Percentiles rank a stretch among this genome's conserved stretches.
phyloP scores from a whole-genome alignment of 2,329 filamentous ascomycete species.

The Monosporascus sp. region DNA sequence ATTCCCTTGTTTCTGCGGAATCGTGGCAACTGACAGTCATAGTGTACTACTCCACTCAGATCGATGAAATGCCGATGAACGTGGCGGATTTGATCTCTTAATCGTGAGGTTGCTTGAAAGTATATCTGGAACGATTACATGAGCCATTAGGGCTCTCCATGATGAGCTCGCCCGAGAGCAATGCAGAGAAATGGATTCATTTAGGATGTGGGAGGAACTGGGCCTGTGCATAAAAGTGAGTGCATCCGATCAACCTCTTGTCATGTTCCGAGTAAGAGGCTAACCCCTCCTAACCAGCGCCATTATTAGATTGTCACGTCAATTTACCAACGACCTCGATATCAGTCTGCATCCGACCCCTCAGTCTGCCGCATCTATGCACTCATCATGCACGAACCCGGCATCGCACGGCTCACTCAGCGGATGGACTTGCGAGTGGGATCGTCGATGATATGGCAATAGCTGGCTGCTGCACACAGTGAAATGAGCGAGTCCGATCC shows the following conservation, averaged over 20 bases:
- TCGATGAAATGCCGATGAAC: constrained; percentile 99
- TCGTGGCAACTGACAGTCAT: constrained; percentile 2
- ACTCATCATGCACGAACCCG: no score
- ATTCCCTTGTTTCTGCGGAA: neutral
- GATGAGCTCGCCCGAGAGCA: neutral
- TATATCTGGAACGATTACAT: constrained; percentile 2
- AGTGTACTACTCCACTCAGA: constrained; percentile 95
- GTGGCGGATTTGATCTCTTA: constrained; percentile 58
- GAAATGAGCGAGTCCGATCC: no score
- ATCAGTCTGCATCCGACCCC: no score
- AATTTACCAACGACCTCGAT: no score
- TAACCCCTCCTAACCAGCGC: neutral
- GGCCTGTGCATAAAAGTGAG: constrained; percentile 25
- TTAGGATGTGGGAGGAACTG: constrained; percentile 24
- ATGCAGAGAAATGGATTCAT: neutral
- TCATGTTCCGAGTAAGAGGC: neutral
- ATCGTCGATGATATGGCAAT: no score
- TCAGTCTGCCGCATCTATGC: no score
- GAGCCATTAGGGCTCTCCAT: neutral
- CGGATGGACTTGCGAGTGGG: no score
- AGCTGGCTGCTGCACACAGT: no score
- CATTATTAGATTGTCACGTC: neutral
- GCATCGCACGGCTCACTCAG: no score
- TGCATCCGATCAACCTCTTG: neutral
- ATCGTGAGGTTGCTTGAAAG: constrained; percentile 5